Percentiles rank a stretch among this genome's conserved stretches.
Evolutionary conservation across 2,329 filamentous ascomycete genomes (phyloP).

Genomic region (Cylindrodendrum hubeiense): DNA sequence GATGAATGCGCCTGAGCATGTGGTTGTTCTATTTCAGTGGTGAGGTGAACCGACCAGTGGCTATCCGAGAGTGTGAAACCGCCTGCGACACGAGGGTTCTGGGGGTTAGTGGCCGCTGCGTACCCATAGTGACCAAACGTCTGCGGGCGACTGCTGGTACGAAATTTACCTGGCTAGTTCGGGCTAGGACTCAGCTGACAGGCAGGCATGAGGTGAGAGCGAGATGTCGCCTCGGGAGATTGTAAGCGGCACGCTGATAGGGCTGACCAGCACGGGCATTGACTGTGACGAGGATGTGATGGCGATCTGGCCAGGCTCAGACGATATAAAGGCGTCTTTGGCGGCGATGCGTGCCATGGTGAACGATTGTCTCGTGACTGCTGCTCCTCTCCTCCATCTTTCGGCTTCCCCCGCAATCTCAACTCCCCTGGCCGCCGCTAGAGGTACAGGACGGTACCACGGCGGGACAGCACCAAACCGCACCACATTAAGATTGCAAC

Average conservation of each 20-base stretch:
- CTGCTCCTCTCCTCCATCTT: not conserved
- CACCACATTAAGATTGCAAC: not conserved
- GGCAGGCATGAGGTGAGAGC: not conserved
- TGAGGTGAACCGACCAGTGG: not conserved
- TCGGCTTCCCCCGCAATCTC: conserved; percentile 19
- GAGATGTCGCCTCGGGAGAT: not conserved
- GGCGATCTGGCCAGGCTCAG: not conserved
- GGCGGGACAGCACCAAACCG: not conserved
- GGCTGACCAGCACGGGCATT: conserved; percentile 4
- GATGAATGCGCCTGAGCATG: not conserved
- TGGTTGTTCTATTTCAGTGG: conserved; percentile 22
- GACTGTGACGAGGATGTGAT: not conserved
- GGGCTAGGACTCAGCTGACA: not conserved
- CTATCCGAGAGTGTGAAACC: conserved; percentile 16
- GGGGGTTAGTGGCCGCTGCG: not conserved
- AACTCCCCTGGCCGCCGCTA: conserved; percentile 2
- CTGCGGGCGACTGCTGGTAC: not conserved
- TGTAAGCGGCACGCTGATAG: not conserved
- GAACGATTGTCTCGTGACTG: not conserved
- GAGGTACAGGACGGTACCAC: not conserved
- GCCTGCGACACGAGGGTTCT: conserved; percentile 16
- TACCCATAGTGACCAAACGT: not conserved
- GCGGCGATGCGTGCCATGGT: not conserved
- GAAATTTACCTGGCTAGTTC: not conserved
- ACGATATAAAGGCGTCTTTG: not conserved